Evolutionary conservation across 768 basidiomycete genomes (phyloP), one percentile per base, ranked within the genome.

Genomic region (Boletus subparvulus): DNA sequence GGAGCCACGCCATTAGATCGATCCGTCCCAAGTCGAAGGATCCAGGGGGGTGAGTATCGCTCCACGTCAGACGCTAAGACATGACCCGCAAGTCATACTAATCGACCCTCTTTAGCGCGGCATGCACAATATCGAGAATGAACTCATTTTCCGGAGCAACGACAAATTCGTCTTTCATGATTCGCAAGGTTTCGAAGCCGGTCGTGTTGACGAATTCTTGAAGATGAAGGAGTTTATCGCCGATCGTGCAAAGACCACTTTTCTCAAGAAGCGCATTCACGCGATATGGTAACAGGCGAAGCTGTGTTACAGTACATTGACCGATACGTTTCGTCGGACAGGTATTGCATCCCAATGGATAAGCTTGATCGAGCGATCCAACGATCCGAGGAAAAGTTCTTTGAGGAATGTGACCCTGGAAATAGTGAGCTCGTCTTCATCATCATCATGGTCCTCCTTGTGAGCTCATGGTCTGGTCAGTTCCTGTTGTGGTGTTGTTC

Each of bases 271-370:
- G 30, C 30, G 30, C 30, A 32, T 32, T 32, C 30, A 32, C 10
- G 30, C 30, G 30, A 32, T 32, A 32, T 32, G 30, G 30, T 32
- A 32, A 26, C 4, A 14, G 28, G 35, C 14, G n/a, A n/a, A 28
- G 26, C 12, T 32, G 30, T 32, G 6, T 30, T 4, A n/a, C 7
- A 4, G 17, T 28, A 14, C 17, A 2, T 36, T 19, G 6, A 7
- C 16, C 2, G 3, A 55, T 35, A 7, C 17, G n/a, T 19, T 14
- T 7, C 16, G 3, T 28, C 2, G 19, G 17, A 33, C 17, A 56
- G 55, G 55, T 56, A 56, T 19, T 55, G 52, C 35, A 55, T 55
- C 28, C 45, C 56, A 7, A 55, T 58, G 56, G 56, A 58, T 14
- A 44, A 49, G 4, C 14, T 32, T 32, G 9, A 32, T 10, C 30